Evolutionary conservation across 2,329 filamentous ascomycete species (phyloP), one percentile per base, ranked within the genome.

Genomic region (Alternaria infectoria): DNA sequence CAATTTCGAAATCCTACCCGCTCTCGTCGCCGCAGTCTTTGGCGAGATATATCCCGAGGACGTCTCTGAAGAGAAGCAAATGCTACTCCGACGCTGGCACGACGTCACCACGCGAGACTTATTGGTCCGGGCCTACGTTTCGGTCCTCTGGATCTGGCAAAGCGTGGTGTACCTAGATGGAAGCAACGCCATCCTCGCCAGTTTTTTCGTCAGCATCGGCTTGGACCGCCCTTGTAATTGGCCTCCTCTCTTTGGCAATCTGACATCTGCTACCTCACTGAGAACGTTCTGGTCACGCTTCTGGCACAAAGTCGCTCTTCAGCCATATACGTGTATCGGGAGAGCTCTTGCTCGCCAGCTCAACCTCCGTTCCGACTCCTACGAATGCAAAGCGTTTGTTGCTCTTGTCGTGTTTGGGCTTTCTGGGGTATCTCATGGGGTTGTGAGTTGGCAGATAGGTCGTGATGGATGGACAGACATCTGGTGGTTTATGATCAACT

Each of bases 251-350:
- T 45, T 45, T 21, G 43, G 43, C 0, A 21, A 13, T 8, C 43
- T 11, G 2, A 0, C 6, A 0, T 45, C 43, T 4, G 8, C 21
- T 4, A 13, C 5, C 1, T 45, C 17, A 0, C 2, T 45, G 17
- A 45, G 43, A 21, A 21, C 43, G 1, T 45, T 45, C 43, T 45
- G 43, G 43, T 45, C 43, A 0, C 17, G 43, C 0, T 45, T 45
- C 17, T 45, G 43, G 43, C 43, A 45, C 2, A 19, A 45, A 2
- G 5, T 45, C 3, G 43, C 43, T 21, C 17, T 45, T 45, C 43
- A 45, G 19, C 43, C 43, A 6, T 45, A 45, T 21, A 45, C 43
- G 17, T 45, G 19, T 21, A 45, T 45, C 17, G 43, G 43, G 3
- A 45, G 43, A 21, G 17, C 43, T 45, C 11, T 45, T 6, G 43